phyloP scores from a whole-genome alignment of 192 early-diverging fungal genomes.

The Coemansia aciculifera region DNA sequence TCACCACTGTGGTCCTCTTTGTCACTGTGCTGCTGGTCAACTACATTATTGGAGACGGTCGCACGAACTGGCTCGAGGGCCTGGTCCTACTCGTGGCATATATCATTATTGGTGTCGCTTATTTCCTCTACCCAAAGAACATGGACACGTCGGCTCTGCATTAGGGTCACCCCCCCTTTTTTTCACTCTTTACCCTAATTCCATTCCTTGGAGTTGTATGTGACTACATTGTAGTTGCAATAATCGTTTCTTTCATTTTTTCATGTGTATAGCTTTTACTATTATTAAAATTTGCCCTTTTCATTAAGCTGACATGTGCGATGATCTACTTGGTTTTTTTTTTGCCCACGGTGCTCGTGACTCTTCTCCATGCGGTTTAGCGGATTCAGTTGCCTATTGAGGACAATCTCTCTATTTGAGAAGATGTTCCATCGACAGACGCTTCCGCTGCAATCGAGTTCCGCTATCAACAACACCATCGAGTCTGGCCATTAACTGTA shows the following conservation, averaged over 20 bases:
- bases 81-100: conserved; percentile 79
- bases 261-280: neutral
- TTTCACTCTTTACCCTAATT: neutral
- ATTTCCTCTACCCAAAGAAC: conserved; percentile 68
- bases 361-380: neutral
- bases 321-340: neutral
- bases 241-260: neutral
- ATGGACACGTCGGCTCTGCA: conserved; percentile 22
- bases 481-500: no score
- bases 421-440: no score
- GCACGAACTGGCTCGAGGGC: conserved; percentile 93
- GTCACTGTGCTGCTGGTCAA: conserved; percentile 76
- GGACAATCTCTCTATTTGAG: neutral
- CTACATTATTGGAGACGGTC: conserved; percentile 80
- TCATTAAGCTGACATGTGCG: neutral
- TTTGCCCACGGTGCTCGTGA: neutral
- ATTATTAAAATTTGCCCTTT: neutral
- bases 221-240: neutral
- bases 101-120: conserved; percentile 80
- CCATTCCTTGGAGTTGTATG: conserved; percentile 7
- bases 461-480: no score
- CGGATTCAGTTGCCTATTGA: neutral
- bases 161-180: neutral
- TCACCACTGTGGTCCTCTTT: conserved; percentile 83
- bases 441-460: no score